Evolutionary conservation across 2,329 filamentous ascomycete species (phyloP).

Genomic region (Xylaria sp.): DNA sequence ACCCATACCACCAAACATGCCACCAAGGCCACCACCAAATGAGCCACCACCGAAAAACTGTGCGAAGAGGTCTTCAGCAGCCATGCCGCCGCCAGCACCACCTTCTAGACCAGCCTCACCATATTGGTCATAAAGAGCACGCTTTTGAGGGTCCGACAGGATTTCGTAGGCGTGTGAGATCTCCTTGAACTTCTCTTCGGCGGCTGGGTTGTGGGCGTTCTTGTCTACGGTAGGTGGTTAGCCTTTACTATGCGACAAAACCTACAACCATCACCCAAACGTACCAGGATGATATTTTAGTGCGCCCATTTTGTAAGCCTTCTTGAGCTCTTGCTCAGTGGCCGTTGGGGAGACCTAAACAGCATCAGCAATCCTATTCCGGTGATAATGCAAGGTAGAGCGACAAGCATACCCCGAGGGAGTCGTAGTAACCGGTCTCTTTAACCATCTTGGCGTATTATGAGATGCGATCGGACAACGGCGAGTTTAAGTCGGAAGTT

Average conservation of each 20-base stretch:
- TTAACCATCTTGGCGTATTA: constrained; percentile 68
- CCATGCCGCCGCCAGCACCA: constrained; percentile 84
- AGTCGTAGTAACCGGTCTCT: constrained; percentile 80
- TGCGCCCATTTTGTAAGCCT: constrained; percentile 83
- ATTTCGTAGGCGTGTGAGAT: constrained; percentile 95
- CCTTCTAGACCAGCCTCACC: constrained; percentile 96
- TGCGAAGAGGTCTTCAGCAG: constrained; percentile 92
- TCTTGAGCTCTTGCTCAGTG: constrained; percentile 86
- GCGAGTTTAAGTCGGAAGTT: neutral
- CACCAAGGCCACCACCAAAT: constrained; percentile 73
- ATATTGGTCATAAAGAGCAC: constrained; percentile 93
- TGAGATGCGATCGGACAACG: neutral
- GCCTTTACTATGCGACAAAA: neutral
- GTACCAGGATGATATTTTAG: constrained; percentile 84
- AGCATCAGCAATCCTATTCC: constrained; percentile 20
- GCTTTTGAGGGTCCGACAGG: constrained; percentile 90
- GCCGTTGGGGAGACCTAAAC: constrained; percentile 76
- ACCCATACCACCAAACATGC: constrained; percentile 78
- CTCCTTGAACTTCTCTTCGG: constrained; percentile 98
- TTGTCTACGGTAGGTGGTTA: constrained; percentile 68
- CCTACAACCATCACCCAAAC: constrained; percentile 37
- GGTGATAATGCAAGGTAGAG: neutral
- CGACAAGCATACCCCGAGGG: constrained; percentile 68
- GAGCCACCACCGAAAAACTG: constrained; percentile 90
- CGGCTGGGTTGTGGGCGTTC: constrained; percentile 90